Percentiles rank a stretch among this genome's conserved stretches.
Evolutionary conservation across 441 rosid genomes (phyloP).

Genomic region (Adansonia rubrostipa): DNA sequence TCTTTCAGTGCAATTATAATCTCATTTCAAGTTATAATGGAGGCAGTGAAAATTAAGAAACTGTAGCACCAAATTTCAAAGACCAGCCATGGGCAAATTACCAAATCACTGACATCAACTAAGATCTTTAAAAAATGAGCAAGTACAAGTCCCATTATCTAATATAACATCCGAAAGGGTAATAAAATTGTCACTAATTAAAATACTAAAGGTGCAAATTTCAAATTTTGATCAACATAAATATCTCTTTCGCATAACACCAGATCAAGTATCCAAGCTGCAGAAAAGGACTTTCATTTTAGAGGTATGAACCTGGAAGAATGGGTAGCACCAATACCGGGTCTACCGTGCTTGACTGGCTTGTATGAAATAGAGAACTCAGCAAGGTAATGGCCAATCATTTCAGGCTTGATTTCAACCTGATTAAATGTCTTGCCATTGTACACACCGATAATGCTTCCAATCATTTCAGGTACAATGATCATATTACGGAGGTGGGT

Average conservation of each 20-base stretch:
- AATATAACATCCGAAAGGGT: no score
- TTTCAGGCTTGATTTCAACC: constrained; percentile 92
- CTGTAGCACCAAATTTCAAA: background rate
- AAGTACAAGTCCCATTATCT: no score
- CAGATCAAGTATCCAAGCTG: background rate
- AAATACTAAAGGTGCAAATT: background rate
- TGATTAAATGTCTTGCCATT: constrained; percentile 91
- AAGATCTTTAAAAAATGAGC: no score
- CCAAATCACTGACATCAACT: no score
- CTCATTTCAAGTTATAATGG: background rate
- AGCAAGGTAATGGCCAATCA: constrained; percentile 88
- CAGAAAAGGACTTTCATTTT: constrained; percentile 45
- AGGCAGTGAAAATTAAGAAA: background rate
- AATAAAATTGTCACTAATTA: background rate
- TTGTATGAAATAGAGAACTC: constrained; percentile 93
- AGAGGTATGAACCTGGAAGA: constrained; percentile 91
- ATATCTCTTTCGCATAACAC: background rate
- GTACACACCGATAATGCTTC: constrained; percentile 85
- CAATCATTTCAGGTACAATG: constrained; percentile 92
- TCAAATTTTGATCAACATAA: constrained; percentile 30
- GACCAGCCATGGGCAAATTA: background rate
- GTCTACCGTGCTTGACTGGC: constrained; percentile 95
- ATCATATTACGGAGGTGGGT: constrained; percentile 82
- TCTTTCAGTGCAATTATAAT: background rate
- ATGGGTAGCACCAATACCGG: constrained; percentile 91